These are phyloP conservation scores for Anisodus tanguticus DNA, from an alignment of 257 asterid genomes.

Conservation along the genomic window DNA sequence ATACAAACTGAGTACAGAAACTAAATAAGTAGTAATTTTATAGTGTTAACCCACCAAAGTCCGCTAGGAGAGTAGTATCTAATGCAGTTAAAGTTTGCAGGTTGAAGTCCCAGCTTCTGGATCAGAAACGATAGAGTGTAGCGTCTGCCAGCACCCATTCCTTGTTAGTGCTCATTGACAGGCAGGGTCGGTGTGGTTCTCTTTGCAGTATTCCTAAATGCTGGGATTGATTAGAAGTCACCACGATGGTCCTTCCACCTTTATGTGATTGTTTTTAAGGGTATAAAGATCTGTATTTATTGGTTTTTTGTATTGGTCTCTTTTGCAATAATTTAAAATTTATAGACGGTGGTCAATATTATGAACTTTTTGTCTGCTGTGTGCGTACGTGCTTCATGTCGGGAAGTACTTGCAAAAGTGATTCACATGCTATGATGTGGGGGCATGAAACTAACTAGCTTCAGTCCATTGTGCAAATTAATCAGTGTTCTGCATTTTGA, in stretches of 20 bases:
- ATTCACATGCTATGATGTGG: background rate
- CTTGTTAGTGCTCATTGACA: constrained; percentile 64
- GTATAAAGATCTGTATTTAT: background rate
- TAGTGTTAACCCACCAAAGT: background rate
- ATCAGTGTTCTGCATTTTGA: background rate
- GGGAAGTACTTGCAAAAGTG: constrained; percentile 6
- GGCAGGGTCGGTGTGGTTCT: background rate
- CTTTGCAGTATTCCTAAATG: background rate
- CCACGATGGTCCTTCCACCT: background rate
- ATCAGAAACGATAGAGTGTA: constrained; percentile 86
- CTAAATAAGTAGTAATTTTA: background rate
- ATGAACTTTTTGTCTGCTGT: background rate
- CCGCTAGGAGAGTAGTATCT: background rate
- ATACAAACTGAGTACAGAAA: no score
- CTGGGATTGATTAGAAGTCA: background rate
- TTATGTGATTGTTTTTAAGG: background rate
- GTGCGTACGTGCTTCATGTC: background rate
- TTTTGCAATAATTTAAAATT: constrained; percentile 15
- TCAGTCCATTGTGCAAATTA: background rate
- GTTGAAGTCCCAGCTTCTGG: constrained; percentile 69
- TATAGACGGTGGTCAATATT: background rate
- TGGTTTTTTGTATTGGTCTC: background rate
- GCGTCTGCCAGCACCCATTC: constrained; percentile 91
- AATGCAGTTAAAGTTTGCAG: constrained; percentile 41
- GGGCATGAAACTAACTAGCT: background rate